A percentile compares a stretch with the other conserved stretches of the same genome.
These are phyloP conservation scores for Alternaria sp. DNA, from an alignment of 2,329 filamentous ascomycete species.

Conservation along the genomic window DNA sequence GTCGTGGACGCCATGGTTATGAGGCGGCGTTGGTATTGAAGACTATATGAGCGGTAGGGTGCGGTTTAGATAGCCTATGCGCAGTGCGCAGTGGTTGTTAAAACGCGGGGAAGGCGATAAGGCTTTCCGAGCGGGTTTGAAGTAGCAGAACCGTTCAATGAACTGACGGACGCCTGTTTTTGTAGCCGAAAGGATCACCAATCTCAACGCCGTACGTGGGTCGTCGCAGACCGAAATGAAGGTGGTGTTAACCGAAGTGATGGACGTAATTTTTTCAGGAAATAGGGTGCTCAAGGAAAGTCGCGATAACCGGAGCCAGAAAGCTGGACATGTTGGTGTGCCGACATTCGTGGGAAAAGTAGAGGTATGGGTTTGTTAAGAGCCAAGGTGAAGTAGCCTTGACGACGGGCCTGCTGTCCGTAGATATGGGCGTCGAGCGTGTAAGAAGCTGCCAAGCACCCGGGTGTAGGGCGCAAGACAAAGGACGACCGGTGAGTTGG, in stretches of 20 bases:
- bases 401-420: slow-evolving; percentile 21
- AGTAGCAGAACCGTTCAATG: slow-evolving; percentile 6
- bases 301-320: slow-evolving; percentile 57
- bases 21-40: slow-evolving; percentile 8
- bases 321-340: slow-evolving; percentile 60
- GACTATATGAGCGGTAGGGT: slow-evolving; percentile 24
- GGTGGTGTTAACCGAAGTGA: slow-evolving; percentile 38
- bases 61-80: slow-evolving; percentile 9
- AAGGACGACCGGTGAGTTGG: slow-evolving; percentile 29
- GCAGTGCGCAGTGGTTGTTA: slow-evolving; percentile 13
- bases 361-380: slow-evolving; percentile 26
- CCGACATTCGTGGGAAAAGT: slow-evolving; percentile 53
- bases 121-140: neutral
- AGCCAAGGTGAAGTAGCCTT: slow-evolving; percentile 27
- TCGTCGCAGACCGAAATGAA: slow-evolving; percentile 41
- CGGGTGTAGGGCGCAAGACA: slow-evolving; percentile 18
- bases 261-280: slow-evolving; percentile 49
- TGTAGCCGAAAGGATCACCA: slow-evolving; percentile 29
- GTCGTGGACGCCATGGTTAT: slow-evolving; percentile 46
- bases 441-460: slow-evolving; percentile 21
- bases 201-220: slow-evolving; percentile 37
- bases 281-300: slow-evolving; percentile 63
- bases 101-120: slow-evolving; percentile 12
- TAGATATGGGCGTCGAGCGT: slow-evolving; percentile 24
- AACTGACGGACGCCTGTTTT: slow-evolving; percentile 6